Evolutionary conservation across 208 protist genomes (phyloP), one percentile per base, ranked within the genome.

Genomic region (Acanthamoeba lenticulata): DNA sequence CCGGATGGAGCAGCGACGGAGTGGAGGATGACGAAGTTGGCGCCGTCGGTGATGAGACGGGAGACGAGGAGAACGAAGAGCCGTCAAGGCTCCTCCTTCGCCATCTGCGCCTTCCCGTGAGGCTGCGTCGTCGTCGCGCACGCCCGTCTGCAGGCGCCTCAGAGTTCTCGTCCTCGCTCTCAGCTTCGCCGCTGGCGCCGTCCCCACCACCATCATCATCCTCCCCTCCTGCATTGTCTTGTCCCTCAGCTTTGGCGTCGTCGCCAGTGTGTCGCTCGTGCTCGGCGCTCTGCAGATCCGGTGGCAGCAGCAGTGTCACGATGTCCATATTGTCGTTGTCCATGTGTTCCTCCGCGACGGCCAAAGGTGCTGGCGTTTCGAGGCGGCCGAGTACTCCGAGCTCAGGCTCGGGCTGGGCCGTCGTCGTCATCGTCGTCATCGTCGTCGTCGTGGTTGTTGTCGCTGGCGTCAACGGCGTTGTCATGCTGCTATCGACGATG

Each of bases 71-170:
- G 77, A 86, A 86, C 77, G 77, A 86, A 42, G 77, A 86, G 11
- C 44, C 77, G 77, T 86, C 77, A 38, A 86, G 40, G 44, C 77
- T 86, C 77, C 77, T 86, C 77, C 77, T 86, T n/a, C n/a, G n/a
- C 77, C 77, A 86, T 44, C 44, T 86, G 15, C 77, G 77, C 29
- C 77, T 29, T 19, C 77, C 77, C 17, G 77, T 86, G 44, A 86
- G 77, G 42, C 77, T 77, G 34, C 27, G 67, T 29, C 67, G 67
- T 6, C 69, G 69, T n/a, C 69, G 2, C 19, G 34, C 69, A 24
- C 60, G 24, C 60, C 36, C 60, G 65, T n/a, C 38, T 15, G 32
- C 24, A 6, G 7, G 29, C 65, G 21, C 29, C 13, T 72, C 62
- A 72, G 27, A 32, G 69, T 81, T 34, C 7, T 21, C 11, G 2